Evolutionary conservation across 768 basidiomycete genomes (phyloP).

Genomic region (Pluteus cervinus): DNA sequence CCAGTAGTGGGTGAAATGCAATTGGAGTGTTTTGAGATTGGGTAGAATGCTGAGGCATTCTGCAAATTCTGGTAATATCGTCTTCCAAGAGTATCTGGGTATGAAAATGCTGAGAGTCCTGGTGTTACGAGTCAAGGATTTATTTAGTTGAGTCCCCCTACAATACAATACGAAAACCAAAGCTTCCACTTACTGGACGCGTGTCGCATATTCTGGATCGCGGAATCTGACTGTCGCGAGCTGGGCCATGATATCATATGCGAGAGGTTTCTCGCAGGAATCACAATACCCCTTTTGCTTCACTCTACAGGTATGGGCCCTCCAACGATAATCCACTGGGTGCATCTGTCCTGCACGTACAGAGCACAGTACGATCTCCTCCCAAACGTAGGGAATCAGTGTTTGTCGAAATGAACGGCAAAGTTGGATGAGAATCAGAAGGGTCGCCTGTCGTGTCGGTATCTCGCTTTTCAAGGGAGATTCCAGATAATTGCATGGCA

Average conservation of each 20-base stretch:
- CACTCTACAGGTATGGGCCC: too few species aligned
- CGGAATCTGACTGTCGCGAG: constrained; percentile 18
- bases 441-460: too few species aligned
- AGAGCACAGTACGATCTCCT: constrained; percentile 14
- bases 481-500: too few species aligned
- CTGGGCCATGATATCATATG: constrained; percentile 11
- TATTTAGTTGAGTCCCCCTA: neutral
- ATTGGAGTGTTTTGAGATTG: constrained; percentile 17
- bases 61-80: constrained; percentile 16
- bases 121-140: too few species aligned
- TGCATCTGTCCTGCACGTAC: too few species aligned
- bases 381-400: constrained; percentile 12
- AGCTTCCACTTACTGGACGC: constrained; percentile 13
- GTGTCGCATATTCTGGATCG: constrained; percentile 12
- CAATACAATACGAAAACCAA: neutral
- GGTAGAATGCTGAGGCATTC: constrained; percentile 15
- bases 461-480: too few species aligned
- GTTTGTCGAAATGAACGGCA: constrained; percentile 12
- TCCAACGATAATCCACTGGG: too few species aligned
- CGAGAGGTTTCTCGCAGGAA: constrained; percentile 9
- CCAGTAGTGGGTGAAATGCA: too few species aligned
- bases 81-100: constrained; percentile 7
- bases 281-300: too few species aligned
- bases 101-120: constrained; percentile 16
- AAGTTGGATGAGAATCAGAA: constrained; percentile 14